Conservation (phyloP, 768 basidiomycete genomes). For the Floccularia luteovirens region DNA sequence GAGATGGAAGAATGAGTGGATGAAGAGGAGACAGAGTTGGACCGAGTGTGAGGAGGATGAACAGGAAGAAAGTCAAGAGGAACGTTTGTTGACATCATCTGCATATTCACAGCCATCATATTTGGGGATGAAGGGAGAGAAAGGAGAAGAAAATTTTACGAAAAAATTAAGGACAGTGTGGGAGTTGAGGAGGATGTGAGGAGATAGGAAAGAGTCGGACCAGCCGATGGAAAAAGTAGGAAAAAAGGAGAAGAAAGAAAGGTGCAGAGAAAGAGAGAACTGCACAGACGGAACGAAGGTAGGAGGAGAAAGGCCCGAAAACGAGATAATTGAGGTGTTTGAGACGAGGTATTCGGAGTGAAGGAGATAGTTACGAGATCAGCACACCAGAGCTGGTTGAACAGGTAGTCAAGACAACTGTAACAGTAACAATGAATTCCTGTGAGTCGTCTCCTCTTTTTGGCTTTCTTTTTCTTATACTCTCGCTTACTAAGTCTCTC, state of each 20-base stretch:
- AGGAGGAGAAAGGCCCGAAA: constrained; percentile 19
- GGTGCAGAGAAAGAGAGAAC: constrained; percentile 10
- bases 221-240: constrained; percentile 39
- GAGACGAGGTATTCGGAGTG: too few relatives aligned
- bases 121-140: constrained; percentile 10
- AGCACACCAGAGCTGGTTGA: constrained; percentile 18
- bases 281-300: constrained; percentile 18
- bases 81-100: constrained; percentile 59
- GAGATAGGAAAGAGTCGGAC: constrained; percentile 35
- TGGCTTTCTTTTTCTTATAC: constrained; percentile 1
- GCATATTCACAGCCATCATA: constrained; percentile 73
- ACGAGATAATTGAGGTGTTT: constrained; percentile 27
- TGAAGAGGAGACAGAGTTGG: constrained; percentile 70
- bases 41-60: constrained; percentile 62
- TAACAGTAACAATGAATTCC: too few relatives aligned
- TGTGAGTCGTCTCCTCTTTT: too few relatives aligned
- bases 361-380: constrained; percentile 13
- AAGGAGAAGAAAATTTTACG: constrained; percentile 8
- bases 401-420: constrained; percentile 36
- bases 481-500: neutral
- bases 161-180: constrained; percentile 12
- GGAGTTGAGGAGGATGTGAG: constrained; percentile 29
- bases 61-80: constrained; percentile 67
- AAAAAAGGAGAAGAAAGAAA: constrained; percentile 11
- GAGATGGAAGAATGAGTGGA: constrained; percentile 68